Conservation (phyloP, 192 early-diverging fungal species). For the Pilobolus umbonatus region DNA sequence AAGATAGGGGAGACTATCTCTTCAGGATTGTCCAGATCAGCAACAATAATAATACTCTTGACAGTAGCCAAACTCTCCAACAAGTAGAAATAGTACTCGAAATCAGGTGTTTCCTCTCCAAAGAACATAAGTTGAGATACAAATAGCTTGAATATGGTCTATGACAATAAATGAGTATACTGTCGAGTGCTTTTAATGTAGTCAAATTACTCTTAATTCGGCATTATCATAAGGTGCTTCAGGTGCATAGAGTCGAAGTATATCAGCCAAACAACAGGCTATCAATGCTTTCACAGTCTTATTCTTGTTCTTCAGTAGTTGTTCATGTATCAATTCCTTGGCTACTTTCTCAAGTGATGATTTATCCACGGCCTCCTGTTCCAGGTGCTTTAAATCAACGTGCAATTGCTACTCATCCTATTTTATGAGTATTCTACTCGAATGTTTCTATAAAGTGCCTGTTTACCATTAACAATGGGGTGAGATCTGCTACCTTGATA, state of each 20-base stretch:
- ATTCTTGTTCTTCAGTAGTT: conserved; percentile 75
- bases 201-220: conserved; percentile 63
- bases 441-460: not conserved
- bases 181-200: not conserved
- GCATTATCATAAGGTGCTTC: conserved; percentile 82
- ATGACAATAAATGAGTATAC: not conserved
- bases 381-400: conserved; percentile 59
- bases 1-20: conserved; percentile 72
- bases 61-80: conserved; percentile 86
- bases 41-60: conserved; percentile 75
- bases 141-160: conserved; percentile 83
- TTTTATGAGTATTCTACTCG: not conserved
- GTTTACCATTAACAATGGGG: conserved; percentile 49
- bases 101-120: conserved; percentile 59
- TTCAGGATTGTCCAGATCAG: conserved; percentile 72
- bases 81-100: conserved; percentile 72
- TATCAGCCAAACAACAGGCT: conserved; percentile 87
- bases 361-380: conserved; percentile 73
- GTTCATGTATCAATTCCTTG: conserved; percentile 60
- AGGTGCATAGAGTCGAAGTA: conserved; percentile 89
- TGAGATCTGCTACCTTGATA: conserved; percentile 44
- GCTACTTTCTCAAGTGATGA: conserved; percentile 60
- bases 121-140: conserved; percentile 66
- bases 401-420: conserved; percentile 63
- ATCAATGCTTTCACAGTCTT: conserved; percentile 66